These are phyloP conservation scores for Apiospora saccharicola DNA, from an alignment of 2,329 filamentous ascomycete genomes.

Conservation along the genomic window DNA sequence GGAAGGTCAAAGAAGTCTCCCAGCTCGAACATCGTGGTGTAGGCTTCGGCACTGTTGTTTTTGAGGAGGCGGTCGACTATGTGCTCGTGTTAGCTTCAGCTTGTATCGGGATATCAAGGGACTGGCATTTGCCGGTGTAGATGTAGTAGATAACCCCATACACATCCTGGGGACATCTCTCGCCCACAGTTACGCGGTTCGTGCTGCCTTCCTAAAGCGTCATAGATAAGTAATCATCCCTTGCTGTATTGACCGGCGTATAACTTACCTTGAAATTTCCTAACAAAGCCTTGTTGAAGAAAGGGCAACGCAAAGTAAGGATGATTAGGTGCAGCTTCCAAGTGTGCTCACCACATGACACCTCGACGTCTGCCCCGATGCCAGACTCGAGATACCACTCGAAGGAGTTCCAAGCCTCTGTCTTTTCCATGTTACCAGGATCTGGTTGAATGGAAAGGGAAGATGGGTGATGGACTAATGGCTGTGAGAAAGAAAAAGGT, in stretches of 20 bases:
- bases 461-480: too few species aligned
- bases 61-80: too few species aligned
- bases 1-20: background rate
- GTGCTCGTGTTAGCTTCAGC: too few species aligned
- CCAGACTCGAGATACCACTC: conserved; percentile 19
- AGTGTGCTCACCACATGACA: conserved; percentile 25
- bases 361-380: conserved; percentile 26
- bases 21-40: background rate
- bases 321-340: conserved; percentile 30
- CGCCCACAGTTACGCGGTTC: background rate
- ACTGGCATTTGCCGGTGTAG: background rate
- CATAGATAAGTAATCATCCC: background rate
- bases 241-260: background rate
- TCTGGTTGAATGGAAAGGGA: too few species aligned
- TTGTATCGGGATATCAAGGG: too few species aligned
- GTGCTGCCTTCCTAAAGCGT: background rate
- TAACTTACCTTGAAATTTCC: conserved; percentile 23
- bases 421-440: too few species aligned
- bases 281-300: conserved; percentile 25
- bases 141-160: background rate
- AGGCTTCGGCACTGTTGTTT: background rate
- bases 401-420: background rate
- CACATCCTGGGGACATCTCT: background rate
- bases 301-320: conserved; percentile 26
- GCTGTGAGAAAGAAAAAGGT: background rate